Evolutionary conservation across 2,329 filamentous ascomycete species (phyloP).

Genomic region (Clonostachys solani): DNA sequence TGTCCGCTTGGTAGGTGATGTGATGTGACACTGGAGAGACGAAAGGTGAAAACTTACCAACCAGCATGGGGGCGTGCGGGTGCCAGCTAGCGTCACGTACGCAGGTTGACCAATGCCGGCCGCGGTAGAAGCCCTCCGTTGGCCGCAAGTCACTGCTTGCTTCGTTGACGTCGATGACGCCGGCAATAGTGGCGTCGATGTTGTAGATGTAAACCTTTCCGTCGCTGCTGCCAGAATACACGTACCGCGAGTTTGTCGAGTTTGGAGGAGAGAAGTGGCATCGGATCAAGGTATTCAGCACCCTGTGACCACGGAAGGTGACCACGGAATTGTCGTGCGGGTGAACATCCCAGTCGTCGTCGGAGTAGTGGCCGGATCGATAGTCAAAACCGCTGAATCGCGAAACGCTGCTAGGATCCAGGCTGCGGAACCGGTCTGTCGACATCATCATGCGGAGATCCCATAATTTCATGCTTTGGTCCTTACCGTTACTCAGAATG

Average conservation of each 20-base stretch:
- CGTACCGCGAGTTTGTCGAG: slow-evolving; percentile 85
- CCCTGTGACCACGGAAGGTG: slow-evolving; percentile 86
- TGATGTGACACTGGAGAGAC: background rate
- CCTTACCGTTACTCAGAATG: slow-evolving; percentile 89
- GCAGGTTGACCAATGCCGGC: slow-evolving; percentile 66
- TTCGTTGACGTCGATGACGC: slow-evolving; percentile 70
- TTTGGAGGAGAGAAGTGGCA: slow-evolving; percentile 91
- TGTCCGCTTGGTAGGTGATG: background rate
- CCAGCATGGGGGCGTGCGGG: slow-evolving; percentile 76
- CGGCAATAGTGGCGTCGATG: slow-evolving; percentile 79
- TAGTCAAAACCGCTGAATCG: slow-evolving; percentile 66
- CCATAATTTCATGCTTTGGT: slow-evolving; percentile 97
- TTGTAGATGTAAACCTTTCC: slow-evolving; percentile 92
- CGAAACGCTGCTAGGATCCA: slow-evolving; percentile 52
- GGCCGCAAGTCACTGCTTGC: slow-evolving; percentile 64
- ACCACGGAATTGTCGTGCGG: slow-evolving; percentile 89
- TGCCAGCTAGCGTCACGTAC: slow-evolving; percentile 91
- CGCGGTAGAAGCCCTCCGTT: slow-evolving; percentile 46
- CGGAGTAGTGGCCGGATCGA: slow-evolving; percentile 62
- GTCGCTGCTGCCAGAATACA: slow-evolving; percentile 88
- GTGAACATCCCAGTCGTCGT: slow-evolving; percentile 52
- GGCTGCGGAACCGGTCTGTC: slow-evolving; percentile 55
- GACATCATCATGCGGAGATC: slow-evolving; percentile 87
- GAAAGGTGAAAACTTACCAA: slow-evolving; percentile 36
- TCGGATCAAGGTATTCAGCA: slow-evolving; percentile 85